Evolutionary conservation across 1,284 basidiomycete species (phyloP), one percentile per base, ranked within the genome.

Genomic region (Heimioporus retisporus): DNA sequence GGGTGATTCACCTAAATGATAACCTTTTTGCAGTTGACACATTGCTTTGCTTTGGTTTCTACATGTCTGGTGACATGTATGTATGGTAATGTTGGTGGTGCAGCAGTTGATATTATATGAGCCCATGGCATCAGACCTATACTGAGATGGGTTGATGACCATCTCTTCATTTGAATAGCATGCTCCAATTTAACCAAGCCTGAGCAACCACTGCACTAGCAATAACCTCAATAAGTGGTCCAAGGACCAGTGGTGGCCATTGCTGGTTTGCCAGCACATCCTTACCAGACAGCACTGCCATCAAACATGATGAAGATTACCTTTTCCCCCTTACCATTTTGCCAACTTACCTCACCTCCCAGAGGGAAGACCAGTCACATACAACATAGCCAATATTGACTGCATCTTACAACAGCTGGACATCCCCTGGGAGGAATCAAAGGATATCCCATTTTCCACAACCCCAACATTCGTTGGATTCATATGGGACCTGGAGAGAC

Each of bases 121-220:
- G 18, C 28, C 0, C 2, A 44, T 0, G 81, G 82, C 0, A 72
- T 84, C 2, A 77, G 79, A 0, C 82, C 81, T 0, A 53, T 84
- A 0, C 60, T 71, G 0, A 76, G 81, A 59, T 85, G 83, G 83
- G 80, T 85, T 0, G 83, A 85, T 61, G 78, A 85, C 60, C 79
- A 82, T 25, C 6, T 81, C 1, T 84, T 84, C 68, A 44, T 83
- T 1, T 66, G 76, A 0, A 73, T 84, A n/a, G n/a, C n/a, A n/a
- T n/a, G n/a, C n/a, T n/a, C n/a, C n/a, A n/a, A n/a, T n/a, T n/a
- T n/a, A n/a, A n/a, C n/a, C n/a, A n/a, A n/a, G n/a, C n/a, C n/a
- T n/a, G n/a, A n/a, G n/a, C n/a, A n/a, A n/a, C n/a, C n/a, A n/a
- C n/a, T n/a, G n/a, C n/a, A n/a, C n/a, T n/a, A n/a, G n/a, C n/a